Evolutionary conservation across 1,139 yeast genomes (phyloP), one percentile per base, ranked within the genome.

Genomic region (Saccharomyces hybrid): DNA sequence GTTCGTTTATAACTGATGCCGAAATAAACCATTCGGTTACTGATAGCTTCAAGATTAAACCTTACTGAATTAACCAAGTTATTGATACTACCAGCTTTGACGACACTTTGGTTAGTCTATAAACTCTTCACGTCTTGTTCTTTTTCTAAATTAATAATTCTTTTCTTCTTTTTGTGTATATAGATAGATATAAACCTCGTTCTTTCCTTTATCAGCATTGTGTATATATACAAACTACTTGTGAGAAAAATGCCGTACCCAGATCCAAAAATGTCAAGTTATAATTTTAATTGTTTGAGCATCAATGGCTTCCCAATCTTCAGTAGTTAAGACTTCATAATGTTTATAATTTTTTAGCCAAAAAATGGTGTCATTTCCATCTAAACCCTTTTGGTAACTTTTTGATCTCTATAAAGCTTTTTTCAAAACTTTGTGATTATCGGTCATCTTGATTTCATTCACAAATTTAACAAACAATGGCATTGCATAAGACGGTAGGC

Each of bases 391-490:
- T 77, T 26, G 97, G 97, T 57, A 90, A 76, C 56, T 79, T 77
- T 77, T 64, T 90, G 96, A 63, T 86, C 82, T 65, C 89, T 82
- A 71, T 84, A 90, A 51, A 75, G 73, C 64, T 82, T 85, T 75
- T 91, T 93, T 49, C n/a, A 90, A 85, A 34, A 91, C 83, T 75
- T 93, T 93, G 73, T 88, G 93, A 68, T 88, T 91, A 58, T 89
- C 95, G 4, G 89, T 83, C 48, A 82, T 80, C 62, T 80, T 79
- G 58, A 91, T 84, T 55, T 75, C 73, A 28, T 75, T 70, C 48
- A 82, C 83, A 64, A 89, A 78, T 68, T 89, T 87, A 54, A 90
- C 72, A 67, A 93, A 90, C 51, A 86, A 78, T 0, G 99, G 99
- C 48, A 89, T 77, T 0, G 98, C 96, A 71, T 88, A 93, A 62